A percentile compares a stretch with the other conserved stretches of the same genome.
These are phyloP conservation scores for Neocallimastix lanati DNA, from an alignment of 192 early-diverging fungal species.

Conservation along the genomic window DNA sequence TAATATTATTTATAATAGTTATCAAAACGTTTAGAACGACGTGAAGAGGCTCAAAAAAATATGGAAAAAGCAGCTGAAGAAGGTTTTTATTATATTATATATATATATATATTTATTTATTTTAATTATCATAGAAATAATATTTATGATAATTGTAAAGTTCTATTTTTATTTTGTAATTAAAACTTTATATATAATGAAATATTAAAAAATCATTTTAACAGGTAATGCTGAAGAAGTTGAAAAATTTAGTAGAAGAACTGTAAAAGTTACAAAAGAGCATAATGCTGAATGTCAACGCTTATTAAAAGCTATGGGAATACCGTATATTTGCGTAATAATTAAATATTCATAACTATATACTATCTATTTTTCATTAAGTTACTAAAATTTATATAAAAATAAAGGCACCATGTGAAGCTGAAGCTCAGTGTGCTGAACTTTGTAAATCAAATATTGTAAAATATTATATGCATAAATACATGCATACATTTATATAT, in stretches of 20 bases:
- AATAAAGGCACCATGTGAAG: slow-evolving; percentile 75
- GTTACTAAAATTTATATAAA: too few species aligned
- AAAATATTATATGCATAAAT: too few species aligned
- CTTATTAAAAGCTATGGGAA: slow-evolving; percentile 76
- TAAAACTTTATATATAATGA: background rate
- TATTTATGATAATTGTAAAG: too few species aligned
- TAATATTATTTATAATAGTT: slow-evolving; percentile 15
- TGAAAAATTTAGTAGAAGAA: slow-evolving; percentile 68
- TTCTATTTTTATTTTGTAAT: too few species aligned
- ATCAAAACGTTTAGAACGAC: slow-evolving; percentile 48
- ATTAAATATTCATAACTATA: background rate
- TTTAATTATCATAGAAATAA: too few species aligned
- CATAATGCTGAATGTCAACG: slow-evolving; percentile 85
- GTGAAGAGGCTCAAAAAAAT: slow-evolving; percentile 47
- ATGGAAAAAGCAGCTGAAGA: slow-evolving; percentile 55
- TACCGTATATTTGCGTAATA: slow-evolving; percentile 65
- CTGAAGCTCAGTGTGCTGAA: slow-evolving; percentile 93
- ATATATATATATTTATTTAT: too few species aligned
- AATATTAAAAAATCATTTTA: background rate
- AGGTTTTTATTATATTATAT: too few species aligned
- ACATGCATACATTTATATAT: too few species aligned
- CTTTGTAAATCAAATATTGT: slow-evolving; percentile 69
- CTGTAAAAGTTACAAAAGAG: slow-evolving; percentile 80
- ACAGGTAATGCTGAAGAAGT: slow-evolving; percentile 55
- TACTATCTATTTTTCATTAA: too few species aligned